A percentile compares a stretch with the other conserved stretches of the same genome.
phyloP scores from a whole-genome alignment of 192 early-diverging fungal species.

The Pilaira anomala region DNA sequence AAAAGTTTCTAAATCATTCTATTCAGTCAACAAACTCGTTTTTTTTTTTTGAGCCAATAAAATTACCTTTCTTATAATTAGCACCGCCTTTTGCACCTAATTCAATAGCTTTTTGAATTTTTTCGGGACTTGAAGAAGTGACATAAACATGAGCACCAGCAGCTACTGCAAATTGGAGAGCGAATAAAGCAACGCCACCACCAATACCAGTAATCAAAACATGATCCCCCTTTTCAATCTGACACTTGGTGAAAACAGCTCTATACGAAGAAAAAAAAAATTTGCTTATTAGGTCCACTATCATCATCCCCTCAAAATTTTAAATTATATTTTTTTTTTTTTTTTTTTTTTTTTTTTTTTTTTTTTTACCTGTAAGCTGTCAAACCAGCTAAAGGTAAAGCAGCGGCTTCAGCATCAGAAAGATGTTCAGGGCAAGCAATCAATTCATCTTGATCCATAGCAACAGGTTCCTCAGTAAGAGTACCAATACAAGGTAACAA shows the following conservation, averaged over 20 bases:
- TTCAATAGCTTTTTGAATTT: slow-evolving; percentile 56
- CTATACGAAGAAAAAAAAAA: slow-evolving; percentile 23
- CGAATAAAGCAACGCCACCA: slow-evolving; percentile 69
- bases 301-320: not conserved
- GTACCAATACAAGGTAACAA: slow-evolving; percentile 42
- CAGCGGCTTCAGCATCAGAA: slow-evolving; percentile 57
- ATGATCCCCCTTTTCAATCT: slow-evolving; percentile 46
- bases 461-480: slow-evolving; percentile 51
- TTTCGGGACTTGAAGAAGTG: slow-evolving; percentile 60
- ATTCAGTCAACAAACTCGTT: not conserved
- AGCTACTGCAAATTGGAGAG: slow-evolving; percentile 62
- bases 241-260: slow-evolving; percentile 59
- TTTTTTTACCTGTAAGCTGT: slow-evolving; percentile 44
- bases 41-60: not conserved
- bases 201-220: slow-evolving; percentile 75
- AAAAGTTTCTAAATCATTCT: slow-evolving; percentile 41
- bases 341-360: not conserved
- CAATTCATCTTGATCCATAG: slow-evolving; percentile 42
- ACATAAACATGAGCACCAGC: slow-evolving; percentile 70
- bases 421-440: slow-evolving; percentile 56
- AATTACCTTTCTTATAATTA: slow-evolving; percentile 62
- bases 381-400: slow-evolving; percentile 66
- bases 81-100: slow-evolving; percentile 69
- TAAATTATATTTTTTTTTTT: not conserved
- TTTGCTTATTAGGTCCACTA: not conserved